Percentiles rank a stretch among this genome's conserved stretches.
Evolutionary conservation across 495 filamentous ascomycete species (phyloP).

Genomic region (Neurospora sp.): DNA sequence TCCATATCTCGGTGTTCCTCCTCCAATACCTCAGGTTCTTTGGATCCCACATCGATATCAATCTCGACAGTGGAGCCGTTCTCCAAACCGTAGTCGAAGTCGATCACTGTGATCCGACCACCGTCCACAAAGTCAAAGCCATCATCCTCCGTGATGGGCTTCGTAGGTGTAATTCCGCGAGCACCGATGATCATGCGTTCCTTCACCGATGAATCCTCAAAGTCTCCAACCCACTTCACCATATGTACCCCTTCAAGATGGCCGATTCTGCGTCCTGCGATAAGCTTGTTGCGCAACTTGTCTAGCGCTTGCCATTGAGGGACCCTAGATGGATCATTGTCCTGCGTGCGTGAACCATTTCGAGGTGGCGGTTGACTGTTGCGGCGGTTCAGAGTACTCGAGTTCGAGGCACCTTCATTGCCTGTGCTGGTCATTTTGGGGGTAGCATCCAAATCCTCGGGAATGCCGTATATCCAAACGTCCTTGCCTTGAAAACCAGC

Average conservation of each 20-base stretch:
- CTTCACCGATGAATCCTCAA: conserved; percentile 30
- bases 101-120: conserved; percentile 65
- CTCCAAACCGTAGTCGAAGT: conserved; percentile 53
- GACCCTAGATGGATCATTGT: conserved; percentile 29
- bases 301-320: conserved; percentile 66
- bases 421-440: conserved; percentile 23
- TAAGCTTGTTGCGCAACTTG: conserved; percentile 52
- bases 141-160: conserved; percentile 55
- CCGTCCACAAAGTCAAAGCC: conserved; percentile 71
- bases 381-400: conserved; percentile 23
- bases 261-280: conserved; percentile 47
- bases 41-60: conserved; percentile 66
- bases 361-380: conserved; percentile 33
- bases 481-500: conserved; percentile 64
- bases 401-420: conserved; percentile 17
- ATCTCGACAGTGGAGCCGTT: conserved; percentile 48
- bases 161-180: conserved; percentile 56
- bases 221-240: conserved; percentile 52
- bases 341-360: conserved; percentile 24
- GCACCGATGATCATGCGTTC: conserved; percentile 67
- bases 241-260: conserved; percentile 47
- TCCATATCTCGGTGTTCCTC: conserved; percentile 72
- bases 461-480: conserved; percentile 74
- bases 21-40: conserved; percentile 55
- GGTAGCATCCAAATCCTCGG: conserved; percentile 56